Percentiles rank a stretch among this genome's conserved stretches.
Conservation (phyloP, 2,329 filamentous ascomycete genomes). For the Dothistroma pini region DNA sequence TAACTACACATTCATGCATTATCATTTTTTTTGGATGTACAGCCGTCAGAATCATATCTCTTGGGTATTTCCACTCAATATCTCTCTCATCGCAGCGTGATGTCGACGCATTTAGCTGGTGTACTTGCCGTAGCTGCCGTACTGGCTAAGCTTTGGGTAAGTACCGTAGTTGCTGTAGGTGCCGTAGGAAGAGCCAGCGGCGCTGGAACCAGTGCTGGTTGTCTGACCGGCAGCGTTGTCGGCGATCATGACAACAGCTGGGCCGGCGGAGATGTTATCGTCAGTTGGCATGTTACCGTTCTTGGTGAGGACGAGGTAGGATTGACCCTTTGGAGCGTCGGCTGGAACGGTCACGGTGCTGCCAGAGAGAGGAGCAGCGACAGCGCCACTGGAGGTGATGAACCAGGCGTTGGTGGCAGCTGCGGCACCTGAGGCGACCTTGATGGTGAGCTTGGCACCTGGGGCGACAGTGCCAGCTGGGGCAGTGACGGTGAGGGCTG, state of each 20-base stretch:
- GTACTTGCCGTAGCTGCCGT: neutral
- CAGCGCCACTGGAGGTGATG: conserved; percentile 26
- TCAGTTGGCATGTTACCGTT: conserved; percentile 21
- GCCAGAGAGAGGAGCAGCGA: conserved; percentile 23
- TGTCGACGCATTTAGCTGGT: neutral
- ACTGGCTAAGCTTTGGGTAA: no score
- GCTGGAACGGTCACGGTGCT: conserved; percentile 20
- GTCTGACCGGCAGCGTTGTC: conserved; percentile 13
- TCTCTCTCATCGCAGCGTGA: neutral
- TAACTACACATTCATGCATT: neutral
- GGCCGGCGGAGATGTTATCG: conserved; percentile 31
- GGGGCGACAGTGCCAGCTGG: conserved; percentile 20
- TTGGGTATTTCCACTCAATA: neutral
- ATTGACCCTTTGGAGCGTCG: conserved; percentile 26
- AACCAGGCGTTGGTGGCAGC: conserved; percentile 24
- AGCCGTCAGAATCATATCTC: neutral
- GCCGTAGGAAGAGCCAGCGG: neutral
- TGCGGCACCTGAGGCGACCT: conserved; percentile 18
- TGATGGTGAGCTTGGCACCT: conserved; percentile 23
- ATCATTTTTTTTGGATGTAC: neutral
- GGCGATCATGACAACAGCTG: conserved; percentile 25
- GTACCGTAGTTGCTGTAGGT: neutral
- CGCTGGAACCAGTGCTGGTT: conserved; percentile 13
- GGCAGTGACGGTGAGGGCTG: conserved; percentile 18
- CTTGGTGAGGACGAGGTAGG: conserved; percentile 28